Conservation (phyloP, 2,329 filamentous ascomycete species). For the Colletotrichum sp. region DNA sequence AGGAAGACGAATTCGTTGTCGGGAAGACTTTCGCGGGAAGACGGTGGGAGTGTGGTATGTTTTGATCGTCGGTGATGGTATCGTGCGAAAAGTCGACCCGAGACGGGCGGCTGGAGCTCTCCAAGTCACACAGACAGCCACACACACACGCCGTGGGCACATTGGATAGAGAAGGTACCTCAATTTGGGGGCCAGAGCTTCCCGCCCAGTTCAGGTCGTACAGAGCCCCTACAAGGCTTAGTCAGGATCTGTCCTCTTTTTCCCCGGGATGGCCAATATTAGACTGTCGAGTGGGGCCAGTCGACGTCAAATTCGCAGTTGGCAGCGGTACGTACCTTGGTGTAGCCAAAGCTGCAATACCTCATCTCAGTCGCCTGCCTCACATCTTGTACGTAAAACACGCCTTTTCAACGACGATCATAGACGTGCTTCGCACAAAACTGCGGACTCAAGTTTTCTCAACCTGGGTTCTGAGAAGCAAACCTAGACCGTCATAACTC, state of each 20-base stretch:
- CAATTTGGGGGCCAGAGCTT: slow-evolving; percentile 14
- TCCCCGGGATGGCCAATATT: not conserved
- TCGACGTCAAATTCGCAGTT: slow-evolving; percentile 8
- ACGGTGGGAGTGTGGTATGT: not conserved
- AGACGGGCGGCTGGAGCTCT: slow-evolving; percentile 16
- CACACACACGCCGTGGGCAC: not conserved
- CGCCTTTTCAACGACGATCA: not conserved
- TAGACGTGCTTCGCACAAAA: not conserved
- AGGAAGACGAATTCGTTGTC: not conserved
- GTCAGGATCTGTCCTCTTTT: not conserved
- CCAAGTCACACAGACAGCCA: not conserved
- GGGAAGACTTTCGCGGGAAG: not conserved
- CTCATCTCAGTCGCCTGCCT: not conserved
- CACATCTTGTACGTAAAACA: not conserved
- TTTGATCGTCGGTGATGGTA: not conserved
- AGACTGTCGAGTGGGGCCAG: not conserved
- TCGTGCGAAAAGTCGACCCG: slow-evolving; percentile 12
- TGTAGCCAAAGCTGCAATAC: not conserved
- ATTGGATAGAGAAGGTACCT: not conserved
- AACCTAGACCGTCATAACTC: not conserved
- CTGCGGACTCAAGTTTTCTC: not conserved
- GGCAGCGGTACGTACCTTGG: not conserved
- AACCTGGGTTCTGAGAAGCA: not conserved
- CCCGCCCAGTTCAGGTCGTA: not conserved
- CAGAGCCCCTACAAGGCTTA: slow-evolving; percentile 1